Base-by-base conservation (phyloP, 73 alveolate species). In the Vitrella brassicaformis region DNA sequence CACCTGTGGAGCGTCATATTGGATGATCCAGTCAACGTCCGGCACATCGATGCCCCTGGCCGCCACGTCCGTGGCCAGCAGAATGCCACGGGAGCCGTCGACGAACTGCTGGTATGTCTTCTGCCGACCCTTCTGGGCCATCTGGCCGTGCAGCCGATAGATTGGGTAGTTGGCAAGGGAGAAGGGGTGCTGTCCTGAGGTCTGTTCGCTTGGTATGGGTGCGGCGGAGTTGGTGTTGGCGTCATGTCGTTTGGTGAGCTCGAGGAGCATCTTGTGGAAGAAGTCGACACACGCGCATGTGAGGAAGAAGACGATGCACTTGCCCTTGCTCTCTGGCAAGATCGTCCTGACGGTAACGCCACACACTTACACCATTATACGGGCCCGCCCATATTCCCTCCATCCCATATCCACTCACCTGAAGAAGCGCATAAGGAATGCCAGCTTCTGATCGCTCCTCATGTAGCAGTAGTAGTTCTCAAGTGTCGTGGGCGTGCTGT, bases 21-120 rank as follows among this genome's bases (percentile, higher is more conserved):
- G 96, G 28, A 96, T 77, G 75, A 96, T 94, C 97, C 96, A 94
- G 78, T 93, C 93, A 27, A 96, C 94, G 47, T 93, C 97, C 0
- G 97, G 98, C 31, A 96, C 88, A 74, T 96, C 99, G 29, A 96
- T 92, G 65, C 99, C 99, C 75, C 99, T 87, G 14, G 99, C 98
- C 19, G 98, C 91, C 47, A 97, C 91, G 87, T 97, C 99, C 1
- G 99, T 97, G 39, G 99, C 92, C 65, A 97, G 84, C 79, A 97
- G 79, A 8, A 97, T 84, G 27, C 88, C 94, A 30, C 84, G 87
- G 31, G 82, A 91, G 0, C 87, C 67, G 70, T 79, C 64, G 68
- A 56, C 9, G 7, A 14, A 4, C 29, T 25, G 30, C 9, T 9
- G 27, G 68, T 14, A 1, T 26, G 28, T 14, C 68, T 25, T 14